Evolutionary conservation across 2,329 filamentous ascomycete genomes (phyloP).

Genomic region (Fusarium abutilonis): DNA sequence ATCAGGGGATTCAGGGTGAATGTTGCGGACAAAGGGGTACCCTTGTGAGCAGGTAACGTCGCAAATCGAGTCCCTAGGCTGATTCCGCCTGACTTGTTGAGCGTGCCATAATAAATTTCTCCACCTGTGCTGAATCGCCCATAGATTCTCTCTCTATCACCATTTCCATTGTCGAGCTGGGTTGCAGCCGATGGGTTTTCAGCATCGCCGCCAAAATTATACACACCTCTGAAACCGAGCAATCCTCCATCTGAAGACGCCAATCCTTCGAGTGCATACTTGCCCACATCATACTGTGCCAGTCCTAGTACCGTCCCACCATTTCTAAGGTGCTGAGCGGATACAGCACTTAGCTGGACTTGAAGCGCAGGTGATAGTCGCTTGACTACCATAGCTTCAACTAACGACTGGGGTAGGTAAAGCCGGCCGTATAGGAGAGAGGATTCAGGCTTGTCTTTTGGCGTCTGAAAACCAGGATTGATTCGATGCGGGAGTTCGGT

Average conservation of each 20-base stretch:
- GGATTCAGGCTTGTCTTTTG: conserved; percentile 53
- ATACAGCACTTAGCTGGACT: conserved; percentile 82
- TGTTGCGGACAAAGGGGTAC: conserved; percentile 92
- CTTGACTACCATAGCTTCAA: conserved; percentile 86
- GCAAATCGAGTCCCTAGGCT: conserved; percentile 90
- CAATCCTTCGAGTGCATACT: conserved; percentile 88
- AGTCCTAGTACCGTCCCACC: conserved; percentile 79
- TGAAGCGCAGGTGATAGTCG: conserved; percentile 81
- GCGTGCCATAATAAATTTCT: conserved; percentile 92
- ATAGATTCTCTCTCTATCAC: conserved; percentile 70
- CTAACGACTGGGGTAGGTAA: conserved; percentile 83
- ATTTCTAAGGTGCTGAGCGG: conserved; percentile 74
- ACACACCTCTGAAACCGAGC: conserved; percentile 86
- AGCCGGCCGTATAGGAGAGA: conserved; percentile 79
- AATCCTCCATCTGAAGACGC: conserved; percentile 93
- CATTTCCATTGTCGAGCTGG: conserved; percentile 37
- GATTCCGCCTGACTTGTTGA: conserved; percentile 93
- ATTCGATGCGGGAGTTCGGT: conserved; percentile 63
- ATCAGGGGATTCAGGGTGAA: conserved; percentile 93
- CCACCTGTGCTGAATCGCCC: conserved; percentile 90
- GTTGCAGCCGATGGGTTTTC: conserved; percentile 43
- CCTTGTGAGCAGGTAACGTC: conserved; percentile 80
- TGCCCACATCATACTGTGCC: conserved; percentile 83
- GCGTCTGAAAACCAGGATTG: conserved; percentile 38
- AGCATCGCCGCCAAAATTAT: conserved; percentile 88